Percentiles rank a stretch among this genome's conserved stretches.
Evolutionary conservation across 164 flowering plant genomes (phyloP).

Genomic region (Macadamia tetraphylla): DNA sequence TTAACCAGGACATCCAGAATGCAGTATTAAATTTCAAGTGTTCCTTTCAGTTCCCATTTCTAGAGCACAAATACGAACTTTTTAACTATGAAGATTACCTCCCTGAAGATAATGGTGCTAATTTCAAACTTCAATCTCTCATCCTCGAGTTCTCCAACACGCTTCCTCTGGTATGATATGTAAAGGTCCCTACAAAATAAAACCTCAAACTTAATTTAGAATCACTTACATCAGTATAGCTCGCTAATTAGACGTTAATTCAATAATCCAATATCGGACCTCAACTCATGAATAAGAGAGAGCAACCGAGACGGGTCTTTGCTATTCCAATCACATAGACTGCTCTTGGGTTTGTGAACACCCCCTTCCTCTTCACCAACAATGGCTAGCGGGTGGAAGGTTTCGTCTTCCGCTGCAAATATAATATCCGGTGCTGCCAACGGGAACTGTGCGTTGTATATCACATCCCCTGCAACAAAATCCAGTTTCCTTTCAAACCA

Average conservation of each 20-base stretch:
- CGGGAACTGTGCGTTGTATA: constrained; percentile 64
- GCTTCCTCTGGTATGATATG: constrained; percentile 54
- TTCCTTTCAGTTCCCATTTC: constrained; percentile 14
- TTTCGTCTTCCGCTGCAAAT: constrained; percentile 72
- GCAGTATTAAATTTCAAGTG: too few species aligned
- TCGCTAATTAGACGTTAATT: not conserved
- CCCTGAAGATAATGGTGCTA: constrained; percentile 63
- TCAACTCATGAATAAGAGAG: constrained; percentile 58
- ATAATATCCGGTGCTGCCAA: constrained; percentile 75
- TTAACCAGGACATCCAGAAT: too few species aligned
- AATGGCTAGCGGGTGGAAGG: constrained; percentile 44
- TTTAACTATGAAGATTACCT: constrained; percentile 41
- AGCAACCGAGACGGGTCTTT: constrained; percentile 61
- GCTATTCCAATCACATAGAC: constrained; percentile 63
- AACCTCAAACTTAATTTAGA: not conserved
- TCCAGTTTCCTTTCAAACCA: not conserved
- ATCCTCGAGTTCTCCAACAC: constrained; percentile 76
- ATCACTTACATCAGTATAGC: not conserved
- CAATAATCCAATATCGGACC: constrained; percentile 32
- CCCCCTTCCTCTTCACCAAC: constrained; percentile 29
- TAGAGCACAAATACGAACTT: constrained; percentile 18
- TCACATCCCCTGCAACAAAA: constrained; percentile 64
- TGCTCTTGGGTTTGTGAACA: constrained; percentile 22
- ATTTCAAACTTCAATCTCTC: constrained; percentile 83
- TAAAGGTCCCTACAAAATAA: constrained; percentile 51